These are phyloP conservation scores for Dothiorella sarmentorum DNA, from an alignment of 2,329 filamentous ascomycete species.

Conservation along the genomic window DNA sequence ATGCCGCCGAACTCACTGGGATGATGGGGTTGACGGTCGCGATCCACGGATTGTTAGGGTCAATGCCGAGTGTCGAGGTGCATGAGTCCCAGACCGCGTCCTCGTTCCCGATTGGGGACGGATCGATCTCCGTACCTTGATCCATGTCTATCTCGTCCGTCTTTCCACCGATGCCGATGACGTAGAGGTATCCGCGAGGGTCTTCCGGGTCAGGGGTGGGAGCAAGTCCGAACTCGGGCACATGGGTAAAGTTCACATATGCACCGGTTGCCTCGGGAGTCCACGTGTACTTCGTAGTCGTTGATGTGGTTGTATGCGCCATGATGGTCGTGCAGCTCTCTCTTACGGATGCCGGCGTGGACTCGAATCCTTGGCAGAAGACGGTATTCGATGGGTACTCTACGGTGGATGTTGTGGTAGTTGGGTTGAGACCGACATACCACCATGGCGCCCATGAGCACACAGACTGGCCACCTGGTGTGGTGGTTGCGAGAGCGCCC, in stretches of 20 bases:
- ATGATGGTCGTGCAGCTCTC: no score
- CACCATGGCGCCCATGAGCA: slow-evolving; percentile 7
- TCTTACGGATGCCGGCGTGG: no score
- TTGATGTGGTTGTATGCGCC: not conserved
- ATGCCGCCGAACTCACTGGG: not conserved
- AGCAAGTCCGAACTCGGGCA: not conserved
- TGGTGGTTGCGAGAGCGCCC: not conserved
- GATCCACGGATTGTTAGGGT: not conserved
- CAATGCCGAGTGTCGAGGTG: not conserved
- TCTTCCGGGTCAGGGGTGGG: not conserved
- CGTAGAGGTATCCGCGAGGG: not conserved
- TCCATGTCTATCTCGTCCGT: not conserved
- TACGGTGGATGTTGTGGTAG: no score
- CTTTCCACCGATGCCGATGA: not conserved
- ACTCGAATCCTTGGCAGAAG: no score
- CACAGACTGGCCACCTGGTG: not conserved
- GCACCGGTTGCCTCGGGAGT: not conserved
- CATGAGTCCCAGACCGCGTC: not conserved
- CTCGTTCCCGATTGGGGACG: not conserved
- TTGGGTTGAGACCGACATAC: no score
- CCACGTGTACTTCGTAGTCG: not conserved
- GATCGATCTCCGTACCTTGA: no score
- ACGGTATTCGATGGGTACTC: no score
- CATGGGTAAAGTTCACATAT: not conserved
- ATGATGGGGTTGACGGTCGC: not conserved